Percentiles rank a stretch among this genome's conserved stretches.
Evolutionary conservation across 371 early-diverging fungal genomes (phyloP).

Genomic region (Rhizopus arrhizus): DNA sequence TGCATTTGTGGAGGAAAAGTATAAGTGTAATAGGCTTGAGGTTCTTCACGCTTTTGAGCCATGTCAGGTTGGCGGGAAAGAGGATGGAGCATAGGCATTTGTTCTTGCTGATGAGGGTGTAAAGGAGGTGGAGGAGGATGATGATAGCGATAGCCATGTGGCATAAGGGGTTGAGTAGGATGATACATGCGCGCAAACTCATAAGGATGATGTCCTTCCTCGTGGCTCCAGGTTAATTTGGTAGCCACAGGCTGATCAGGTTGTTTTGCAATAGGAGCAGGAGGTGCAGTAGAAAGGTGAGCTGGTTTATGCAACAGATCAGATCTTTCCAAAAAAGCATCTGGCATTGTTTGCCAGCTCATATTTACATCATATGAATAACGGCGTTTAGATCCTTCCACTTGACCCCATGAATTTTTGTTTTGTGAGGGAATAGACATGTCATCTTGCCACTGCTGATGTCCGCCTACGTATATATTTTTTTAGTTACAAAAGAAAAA

Average conservation of each 20-base stretch:
- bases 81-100: slow-evolving; percentile 28
- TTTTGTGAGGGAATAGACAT: slow-evolving; percentile 41
- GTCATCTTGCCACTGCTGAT: slow-evolving; percentile 47
- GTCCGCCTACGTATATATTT: slow-evolving; percentile 8
- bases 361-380: slow-evolving; percentile 51
- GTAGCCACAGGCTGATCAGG: slow-evolving; percentile 22
- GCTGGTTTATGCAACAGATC: slow-evolving; percentile 22
- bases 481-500: slow-evolving; percentile 10
- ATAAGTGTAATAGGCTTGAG: slow-evolving; percentile 23
- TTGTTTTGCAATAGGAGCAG: slow-evolving; percentile 20
- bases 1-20: slow-evolving; percentile 22
- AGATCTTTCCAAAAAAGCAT: slow-evolving; percentile 36
- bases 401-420: slow-evolving; percentile 31
- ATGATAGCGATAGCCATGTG: slow-evolving; percentile 25
- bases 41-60: slow-evolving; percentile 25
- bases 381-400: slow-evolving; percentile 31
- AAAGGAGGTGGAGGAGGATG: slow-evolving; percentile 20
- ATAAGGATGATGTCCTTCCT: slow-evolving; percentile 15
- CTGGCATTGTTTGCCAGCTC: slow-evolving; percentile 48
- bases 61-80: slow-evolving; percentile 29
- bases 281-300: slow-evolving; percentile 4
- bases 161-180: slow-evolving; percentile 23
- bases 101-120: slow-evolving; percentile 15
- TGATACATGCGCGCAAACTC: slow-evolving; percentile 23
- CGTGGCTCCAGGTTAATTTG: slow-evolving; percentile 30